Conservation (phyloP, 306 rosid genomes). For the Dalbergia cultrata region DNA sequence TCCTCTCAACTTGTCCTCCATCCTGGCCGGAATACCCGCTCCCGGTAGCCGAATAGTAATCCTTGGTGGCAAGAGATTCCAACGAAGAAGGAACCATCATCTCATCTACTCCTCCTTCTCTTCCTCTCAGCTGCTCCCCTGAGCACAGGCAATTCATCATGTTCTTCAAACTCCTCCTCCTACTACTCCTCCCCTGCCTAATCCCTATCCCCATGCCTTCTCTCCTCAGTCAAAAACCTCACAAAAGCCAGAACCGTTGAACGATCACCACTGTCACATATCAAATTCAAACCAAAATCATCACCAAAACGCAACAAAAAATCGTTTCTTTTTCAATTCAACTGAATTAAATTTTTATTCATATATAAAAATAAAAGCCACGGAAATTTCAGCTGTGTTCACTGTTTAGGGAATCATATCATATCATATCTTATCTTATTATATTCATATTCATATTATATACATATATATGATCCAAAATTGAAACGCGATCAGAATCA, state of each 20-base stretch:
- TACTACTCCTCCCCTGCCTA: slow-evolving; percentile 43
- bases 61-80: slow-evolving; percentile 65
- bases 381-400: background rate
- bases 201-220: slow-evolving; percentile 66
- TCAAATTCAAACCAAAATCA: slow-evolving; percentile 30
- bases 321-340: background rate
- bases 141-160: slow-evolving; percentile 78
- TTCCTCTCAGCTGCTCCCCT: slow-evolving; percentile 59
- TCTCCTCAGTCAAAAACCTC: slow-evolving; percentile 59
- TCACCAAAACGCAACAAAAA: slow-evolving; percentile 11
- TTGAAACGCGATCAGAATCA: slow-evolving; percentile 32
- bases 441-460: no score
- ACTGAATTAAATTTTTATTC: no score
- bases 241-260: slow-evolving; percentile 44
- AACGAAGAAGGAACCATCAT: slow-evolving; percentile 49
- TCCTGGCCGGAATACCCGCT: slow-evolving; percentile 54
- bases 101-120: slow-evolving; percentile 45
- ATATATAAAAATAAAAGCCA: background rate
- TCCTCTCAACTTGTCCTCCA: slow-evolving; percentile 53
- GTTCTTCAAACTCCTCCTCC: slow-evolving; percentile 55
- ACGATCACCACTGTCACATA: slow-evolving; percentile 43
- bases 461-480: background rate
- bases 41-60: slow-evolving; percentile 51
- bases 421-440: no score
- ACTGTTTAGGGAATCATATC: background rate